Conservation (phyloP, 805 yeast species). For the Lachancea kluyveri region DNA sequence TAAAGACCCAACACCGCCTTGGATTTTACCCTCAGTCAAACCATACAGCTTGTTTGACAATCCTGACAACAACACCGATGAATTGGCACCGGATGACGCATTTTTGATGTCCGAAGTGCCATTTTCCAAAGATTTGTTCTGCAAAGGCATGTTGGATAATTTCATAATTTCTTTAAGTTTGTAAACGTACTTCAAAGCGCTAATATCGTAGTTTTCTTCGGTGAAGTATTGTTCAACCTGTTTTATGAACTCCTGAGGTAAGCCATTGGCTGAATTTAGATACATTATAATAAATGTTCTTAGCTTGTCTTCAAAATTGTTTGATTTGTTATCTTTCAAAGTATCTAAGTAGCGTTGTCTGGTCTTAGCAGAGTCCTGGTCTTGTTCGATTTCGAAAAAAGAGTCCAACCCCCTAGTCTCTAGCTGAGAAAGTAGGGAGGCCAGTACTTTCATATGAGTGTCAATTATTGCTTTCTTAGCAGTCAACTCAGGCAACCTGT, state of each 20-base stretch:
- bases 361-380: slow-evolving; percentile 45
- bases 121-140: slow-evolving; percentile 28
- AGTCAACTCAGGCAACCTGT: slow-evolving; percentile 86
- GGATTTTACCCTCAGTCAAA: slow-evolving; percentile 70
- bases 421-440: slow-evolving; percentile 73
- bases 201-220: slow-evolving; percentile 51
- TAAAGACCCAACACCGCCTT: slow-evolving; percentile 85
- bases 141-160: slow-evolving; percentile 37
- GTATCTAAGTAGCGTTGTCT: slow-evolving; percentile 55
- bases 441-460: slow-evolving; percentile 93
- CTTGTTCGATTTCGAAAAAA: slow-evolving; percentile 90
- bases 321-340: slow-evolving; percentile 43
- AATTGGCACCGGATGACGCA: slow-evolving; percentile 23
- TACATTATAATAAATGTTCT: slow-evolving; percentile 82
- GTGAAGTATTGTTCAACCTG: slow-evolving; percentile 61
- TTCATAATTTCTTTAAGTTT: slow-evolving; percentile 75
- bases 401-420: slow-evolving; percentile 85
- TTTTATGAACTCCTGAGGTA: slow-evolving; percentile 40
- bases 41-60: slow-evolving; percentile 74
- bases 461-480: slow-evolving; percentile 84
- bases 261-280: slow-evolving; percentile 40
- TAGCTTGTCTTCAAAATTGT: slow-evolving; percentile 75
- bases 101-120: slow-evolving; percentile 30
- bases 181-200: slow-evolving; percentile 66
- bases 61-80: slow-evolving; percentile 62